Conservation (phyloP, 1,284 basidiomycete species). For the Flammula alnicola region DNA sequence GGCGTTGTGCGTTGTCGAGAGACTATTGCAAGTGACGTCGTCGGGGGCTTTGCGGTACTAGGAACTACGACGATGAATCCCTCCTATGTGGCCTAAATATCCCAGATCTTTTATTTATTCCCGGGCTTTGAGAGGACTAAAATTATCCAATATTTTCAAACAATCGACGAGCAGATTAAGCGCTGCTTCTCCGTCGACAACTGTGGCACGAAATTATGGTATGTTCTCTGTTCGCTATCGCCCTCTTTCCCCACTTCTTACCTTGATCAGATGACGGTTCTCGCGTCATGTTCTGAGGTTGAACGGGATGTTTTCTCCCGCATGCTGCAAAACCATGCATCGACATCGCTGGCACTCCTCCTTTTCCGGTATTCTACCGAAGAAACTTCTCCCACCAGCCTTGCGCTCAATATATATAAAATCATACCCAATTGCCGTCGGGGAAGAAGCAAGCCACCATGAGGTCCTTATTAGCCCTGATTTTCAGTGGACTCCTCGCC, state of each 20-base stretch:
- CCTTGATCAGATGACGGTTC: not conserved
- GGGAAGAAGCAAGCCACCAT: conserved; percentile 9
- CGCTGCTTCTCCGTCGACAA: not conserved
- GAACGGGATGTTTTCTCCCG: not conserved
- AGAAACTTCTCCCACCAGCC: conserved; percentile 15
- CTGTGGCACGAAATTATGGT: too few species aligned
- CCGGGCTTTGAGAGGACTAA: too few species aligned
- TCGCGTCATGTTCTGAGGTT: not conserved
- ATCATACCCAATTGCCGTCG: not conserved
- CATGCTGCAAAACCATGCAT: not conserved
- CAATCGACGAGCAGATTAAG: not conserved
- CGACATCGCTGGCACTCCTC: conserved; percentile 8
- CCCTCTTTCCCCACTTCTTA: too few species aligned
- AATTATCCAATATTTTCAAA: conserved; percentile 1
- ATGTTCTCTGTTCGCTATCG: too few species aligned
- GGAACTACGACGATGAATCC: too few species aligned
- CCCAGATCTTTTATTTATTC: too few species aligned
- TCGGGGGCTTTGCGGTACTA: too few species aligned
- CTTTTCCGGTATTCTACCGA: conserved; percentile 29
- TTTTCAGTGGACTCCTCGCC: conserved; percentile 17
- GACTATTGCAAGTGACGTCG: too few species aligned
- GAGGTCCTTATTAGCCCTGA: conserved; percentile 15
- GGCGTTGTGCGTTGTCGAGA: too few species aligned
- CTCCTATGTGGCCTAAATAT: too few species aligned
- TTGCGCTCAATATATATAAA: too few species aligned